Conservation (phyloP, 305 asterid genomes). For the Stenogyne calaminthoides region DNA sequence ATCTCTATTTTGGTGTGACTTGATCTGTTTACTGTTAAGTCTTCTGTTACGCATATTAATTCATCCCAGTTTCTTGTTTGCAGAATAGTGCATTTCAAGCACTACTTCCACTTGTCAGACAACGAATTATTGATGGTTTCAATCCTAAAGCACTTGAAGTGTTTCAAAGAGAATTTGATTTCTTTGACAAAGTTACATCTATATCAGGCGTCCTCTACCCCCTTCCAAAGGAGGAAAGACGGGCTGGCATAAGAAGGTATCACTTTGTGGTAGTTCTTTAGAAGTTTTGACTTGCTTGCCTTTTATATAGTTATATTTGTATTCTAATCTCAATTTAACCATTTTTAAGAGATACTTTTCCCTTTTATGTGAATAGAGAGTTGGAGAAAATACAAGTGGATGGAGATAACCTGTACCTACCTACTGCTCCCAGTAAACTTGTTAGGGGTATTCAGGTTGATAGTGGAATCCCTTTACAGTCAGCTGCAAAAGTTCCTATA, state of each 20-base stretch:
- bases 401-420: constrained; percentile 98
- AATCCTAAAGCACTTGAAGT: constrained; percentile 73
- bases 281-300: constrained; percentile 24
- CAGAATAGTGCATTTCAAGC: constrained; percentile 78
- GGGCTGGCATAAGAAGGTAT: constrained; percentile 96
- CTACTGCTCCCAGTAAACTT: constrained; percentile 93
- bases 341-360: constrained; percentile 13
- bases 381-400: constrained; percentile 87
- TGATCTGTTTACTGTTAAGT: background rate
- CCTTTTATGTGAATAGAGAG: constrained; percentile 57
- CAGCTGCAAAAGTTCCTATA: constrained; percentile 99
- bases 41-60: constrained; percentile 24
- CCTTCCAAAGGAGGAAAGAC: constrained; percentile 92
- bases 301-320: constrained; percentile 10
- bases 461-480: constrained; percentile 98
- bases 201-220: constrained; percentile 96
- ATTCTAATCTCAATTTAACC: constrained; percentile 25
- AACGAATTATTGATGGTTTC: constrained; percentile 86
- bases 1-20: constrained; percentile 9
- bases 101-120: constrained; percentile 82
- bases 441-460: constrained; percentile 92
- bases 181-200: constrained; percentile 98
- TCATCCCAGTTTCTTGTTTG: constrained; percentile 28
- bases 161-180: constrained; percentile 89
- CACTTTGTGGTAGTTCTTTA: constrained; percentile 17